Evolutionary conservation across 108 stramenopile genomes (phyloP), one percentile per base, ranked within the genome.

Genomic region (Skeletonema costatum): DNA sequence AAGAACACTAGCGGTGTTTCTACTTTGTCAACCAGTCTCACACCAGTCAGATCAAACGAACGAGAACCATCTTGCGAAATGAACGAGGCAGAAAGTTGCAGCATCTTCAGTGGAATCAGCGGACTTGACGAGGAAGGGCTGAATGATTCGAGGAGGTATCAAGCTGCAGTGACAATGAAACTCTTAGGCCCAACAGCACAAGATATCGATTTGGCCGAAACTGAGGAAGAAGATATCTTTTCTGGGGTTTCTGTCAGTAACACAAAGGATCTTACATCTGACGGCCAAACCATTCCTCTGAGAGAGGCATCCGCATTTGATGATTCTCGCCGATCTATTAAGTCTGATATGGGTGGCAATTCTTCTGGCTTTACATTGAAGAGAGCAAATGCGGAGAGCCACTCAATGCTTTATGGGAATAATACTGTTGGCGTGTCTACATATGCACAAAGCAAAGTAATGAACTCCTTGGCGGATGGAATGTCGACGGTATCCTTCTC

Each of bases 201-300:
- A 5, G 61, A 39, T 12, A 64, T 32, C 25, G 63, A 36, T 29
- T 65, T 63, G 19, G 42, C 36, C 5, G 75, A 70, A 70, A 77
- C 71, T 13, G 82, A 83, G 4, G 82, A 83, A 53, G 82, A 83
- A 25, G 82, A 83, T 60, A 64, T 83, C 19, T 83, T 83, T 44
- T 72, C 82, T n/a, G 82, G 82, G 12, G 76, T 83, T 17, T 83
- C 76, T 10, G 75, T 67, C 25, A 44, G 32, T 13, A 72, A 61
- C 60, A 42, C 42, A 13, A 60, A 63, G 44, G 53, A 25, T 56
- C 60, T 62, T 25, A 25, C 25, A 25, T 25, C 25, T 25, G 25
- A 25, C 25, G 25, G 25, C 25, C 25, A 25, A 25, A 25, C 25
- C 25, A 25, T 25, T 25, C 25, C 25, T 25, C 25, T 25, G 25